A percentile compares a stretch with the other conserved stretches of the same genome.
phyloP scores from a whole-genome alignment of 805 yeast genomes.

The Dipodascopsis tothii region DNA sequence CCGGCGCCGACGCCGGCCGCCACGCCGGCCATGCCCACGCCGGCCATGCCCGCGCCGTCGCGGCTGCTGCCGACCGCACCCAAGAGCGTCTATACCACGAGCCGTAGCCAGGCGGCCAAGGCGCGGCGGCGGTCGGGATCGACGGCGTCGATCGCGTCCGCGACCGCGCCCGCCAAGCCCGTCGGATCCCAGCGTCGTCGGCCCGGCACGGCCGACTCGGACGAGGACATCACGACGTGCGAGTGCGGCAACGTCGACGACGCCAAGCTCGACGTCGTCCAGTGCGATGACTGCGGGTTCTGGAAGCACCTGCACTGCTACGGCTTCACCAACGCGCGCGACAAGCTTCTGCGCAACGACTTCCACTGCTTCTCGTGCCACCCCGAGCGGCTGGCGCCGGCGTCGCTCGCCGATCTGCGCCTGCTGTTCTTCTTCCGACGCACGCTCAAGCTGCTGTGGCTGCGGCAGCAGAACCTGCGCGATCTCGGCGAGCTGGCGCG shows the following conservation, averaged over 20 bases:
- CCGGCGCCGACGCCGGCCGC: too few relatives aligned
- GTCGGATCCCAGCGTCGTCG: neutral
- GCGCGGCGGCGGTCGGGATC: too few relatives aligned
- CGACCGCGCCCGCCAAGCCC: too few relatives aligned
- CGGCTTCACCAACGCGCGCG: conserved; percentile 12
- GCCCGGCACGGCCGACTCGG: conserved; percentile 3
- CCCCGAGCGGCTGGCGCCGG: neutral
- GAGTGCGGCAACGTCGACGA: conserved; percentile 14
- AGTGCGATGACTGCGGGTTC: conserved; percentile 12
- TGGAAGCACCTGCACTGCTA: conserved; percentile 22
- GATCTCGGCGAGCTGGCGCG: neutral
- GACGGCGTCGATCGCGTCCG: too few relatives aligned
- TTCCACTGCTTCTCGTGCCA: conserved; percentile 13
- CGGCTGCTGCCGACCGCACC: too few relatives aligned
- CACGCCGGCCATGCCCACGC: too few relatives aligned
- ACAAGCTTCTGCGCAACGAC: conserved; percentile 4
- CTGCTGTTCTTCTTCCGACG: conserved; percentile 13
- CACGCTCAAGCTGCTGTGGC: conserved; percentile 10
- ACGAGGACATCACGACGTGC: conserved; percentile 5
- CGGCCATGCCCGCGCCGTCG: too few relatives aligned
- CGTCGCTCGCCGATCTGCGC: conserved; percentile 2
- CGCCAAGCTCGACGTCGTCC: conserved; percentile 6
- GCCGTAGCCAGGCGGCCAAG: too few relatives aligned
- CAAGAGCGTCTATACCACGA: too few relatives aligned
- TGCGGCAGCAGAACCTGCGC: neutral